Percentiles rank a stretch among this genome's conserved stretches.
phyloP scores from a whole-genome alignment of 1,284 basidiomycete species.

The Cryptococcus depauperatus region DNA sequence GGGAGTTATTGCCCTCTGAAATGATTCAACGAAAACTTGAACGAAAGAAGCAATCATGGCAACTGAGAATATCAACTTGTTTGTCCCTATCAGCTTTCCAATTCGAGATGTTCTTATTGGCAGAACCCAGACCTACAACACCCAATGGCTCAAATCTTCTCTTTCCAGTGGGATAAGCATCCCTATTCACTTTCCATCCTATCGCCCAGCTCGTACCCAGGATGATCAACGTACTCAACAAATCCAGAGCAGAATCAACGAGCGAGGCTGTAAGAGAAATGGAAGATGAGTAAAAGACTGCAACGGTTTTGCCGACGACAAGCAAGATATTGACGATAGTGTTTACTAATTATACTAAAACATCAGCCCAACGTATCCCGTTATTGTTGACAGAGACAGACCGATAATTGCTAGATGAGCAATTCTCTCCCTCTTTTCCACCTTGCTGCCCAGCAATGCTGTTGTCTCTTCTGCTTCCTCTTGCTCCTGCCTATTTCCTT shows the following conservation, averaged over 20 bases:
- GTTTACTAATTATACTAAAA: constrained; percentile 29
- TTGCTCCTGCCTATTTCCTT: constrained; percentile 1
- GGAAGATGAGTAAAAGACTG: constrained; percentile 51
- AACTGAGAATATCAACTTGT: constrained; percentile 50
- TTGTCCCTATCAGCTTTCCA: not conserved
- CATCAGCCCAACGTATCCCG: not conserved
- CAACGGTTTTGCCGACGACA: constrained; percentile 48
- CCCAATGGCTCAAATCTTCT: constrained; percentile 49
- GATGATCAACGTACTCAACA: constrained; percentile 50
- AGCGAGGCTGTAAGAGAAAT: constrained; percentile 52
- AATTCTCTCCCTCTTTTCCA: constrained; percentile 32
- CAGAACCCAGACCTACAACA: constrained; percentile 24
- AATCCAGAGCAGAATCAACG: constrained; percentile 52
- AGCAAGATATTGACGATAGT: constrained; percentile 48
- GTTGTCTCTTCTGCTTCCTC: constrained; percentile 15
- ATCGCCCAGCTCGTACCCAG: constrained; percentile 42
- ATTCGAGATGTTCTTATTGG: not conserved
- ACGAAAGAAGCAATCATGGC: constrained; percentile 51
- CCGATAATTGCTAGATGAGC: constrained; percentile 39
- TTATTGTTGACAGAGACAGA: constrained; percentile 12
- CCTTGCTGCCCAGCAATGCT: constrained; percentile 25
- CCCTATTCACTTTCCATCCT: constrained; percentile 36
- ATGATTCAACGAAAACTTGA: constrained; percentile 49
- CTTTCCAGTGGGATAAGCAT: constrained; percentile 50
- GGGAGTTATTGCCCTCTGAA: constrained; percentile 40